These are phyloP conservation scores for Kodamaea hsintzibuensis DNA, from an alignment of 805 yeast genomes.

Conservation along the genomic window DNA sequence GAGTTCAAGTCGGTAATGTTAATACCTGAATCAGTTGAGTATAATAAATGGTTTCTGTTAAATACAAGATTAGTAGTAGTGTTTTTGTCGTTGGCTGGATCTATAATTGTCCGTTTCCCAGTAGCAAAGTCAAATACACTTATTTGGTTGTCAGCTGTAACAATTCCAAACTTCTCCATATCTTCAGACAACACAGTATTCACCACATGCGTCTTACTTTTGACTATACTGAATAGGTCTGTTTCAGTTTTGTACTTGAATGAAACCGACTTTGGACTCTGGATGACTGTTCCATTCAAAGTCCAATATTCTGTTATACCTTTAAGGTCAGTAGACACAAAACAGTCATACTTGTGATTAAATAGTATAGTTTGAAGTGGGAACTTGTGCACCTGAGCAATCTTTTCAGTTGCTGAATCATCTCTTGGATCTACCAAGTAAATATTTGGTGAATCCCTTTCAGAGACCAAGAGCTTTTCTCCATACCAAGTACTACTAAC, in stretches of 20 bases:
- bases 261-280: constrained; percentile 7
- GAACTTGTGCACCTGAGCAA: constrained; percentile 14
- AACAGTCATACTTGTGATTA: constrained; percentile 15
- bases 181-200: constrained; percentile 20
- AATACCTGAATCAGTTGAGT: constrained; percentile 14
- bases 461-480: constrained; percentile 15
- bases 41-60: constrained; percentile 5
- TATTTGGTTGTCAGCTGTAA: constrained; percentile 20
- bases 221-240: constrained; percentile 33
- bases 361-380: constrained; percentile 13
- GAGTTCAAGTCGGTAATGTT: constrained; percentile 13
- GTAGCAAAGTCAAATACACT: constrained; percentile 31
- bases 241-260: constrained; percentile 42
- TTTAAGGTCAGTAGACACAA: constrained; percentile 21
- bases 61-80: neutral
- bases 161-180: constrained; percentile 4
- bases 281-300: constrained; percentile 7
- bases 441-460: constrained; percentile 11
- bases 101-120: constrained; percentile 25
- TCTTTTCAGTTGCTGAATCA: constrained; percentile 9
- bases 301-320: constrained; percentile 27
- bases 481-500: constrained; percentile 16
- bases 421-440: constrained; percentile 15
- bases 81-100: neutral
- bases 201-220: constrained; percentile 26